Conservation (phyloP, 148 eudicot species). For the Fagopyrum homotropicum region DNA sequence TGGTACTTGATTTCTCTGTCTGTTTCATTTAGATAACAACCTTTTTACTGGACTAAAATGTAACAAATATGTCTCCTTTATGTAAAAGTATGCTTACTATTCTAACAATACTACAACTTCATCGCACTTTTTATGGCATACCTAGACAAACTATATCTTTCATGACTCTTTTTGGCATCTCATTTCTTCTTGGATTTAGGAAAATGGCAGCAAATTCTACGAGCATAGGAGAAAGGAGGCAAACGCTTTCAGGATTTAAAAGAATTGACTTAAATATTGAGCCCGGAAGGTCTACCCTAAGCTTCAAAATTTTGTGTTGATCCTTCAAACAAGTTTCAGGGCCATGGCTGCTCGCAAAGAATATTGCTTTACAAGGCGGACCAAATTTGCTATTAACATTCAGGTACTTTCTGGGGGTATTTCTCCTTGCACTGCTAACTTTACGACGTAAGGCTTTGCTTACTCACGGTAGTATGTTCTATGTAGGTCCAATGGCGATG, state of each 20-base stretch:
- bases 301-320: slow-evolving; percentile 54
- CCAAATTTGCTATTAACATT: slow-evolving; percentile 61
- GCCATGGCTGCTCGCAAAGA: slow-evolving; percentile 67
- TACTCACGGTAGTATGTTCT: slow-evolving; percentile 15
- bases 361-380: slow-evolving; percentile 50
- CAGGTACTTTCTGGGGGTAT: slow-evolving; percentile 46
- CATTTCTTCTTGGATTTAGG: slow-evolving; percentile 35
- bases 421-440: not conserved
- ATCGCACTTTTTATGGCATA: not conserved
- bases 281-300: slow-evolving; percentile 47
- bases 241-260: slow-evolving; percentile 69
- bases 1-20: too few relatives aligned
- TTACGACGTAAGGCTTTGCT: slow-evolving; percentile 2
- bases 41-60: too few relatives aligned
- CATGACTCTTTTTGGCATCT: not conserved
- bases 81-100: slow-evolving; percentile 47
- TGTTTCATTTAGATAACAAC: too few relatives aligned
- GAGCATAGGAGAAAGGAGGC: slow-evolving; percentile 57
- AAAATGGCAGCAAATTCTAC: slow-evolving; percentile 53
- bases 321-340: slow-evolving; percentile 64
- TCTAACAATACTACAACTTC: too few relatives aligned
- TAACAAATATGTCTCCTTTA: slow-evolving; percentile 16
- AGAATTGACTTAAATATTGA: slow-evolving; percentile 39
- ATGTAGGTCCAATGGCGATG: slow-evolving; percentile 71
- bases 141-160: not conserved